These are phyloP conservation scores for Lentinula aciculospora DNA, from an alignment of 768 basidiomycete genomes.

Conservation along the genomic window DNA sequence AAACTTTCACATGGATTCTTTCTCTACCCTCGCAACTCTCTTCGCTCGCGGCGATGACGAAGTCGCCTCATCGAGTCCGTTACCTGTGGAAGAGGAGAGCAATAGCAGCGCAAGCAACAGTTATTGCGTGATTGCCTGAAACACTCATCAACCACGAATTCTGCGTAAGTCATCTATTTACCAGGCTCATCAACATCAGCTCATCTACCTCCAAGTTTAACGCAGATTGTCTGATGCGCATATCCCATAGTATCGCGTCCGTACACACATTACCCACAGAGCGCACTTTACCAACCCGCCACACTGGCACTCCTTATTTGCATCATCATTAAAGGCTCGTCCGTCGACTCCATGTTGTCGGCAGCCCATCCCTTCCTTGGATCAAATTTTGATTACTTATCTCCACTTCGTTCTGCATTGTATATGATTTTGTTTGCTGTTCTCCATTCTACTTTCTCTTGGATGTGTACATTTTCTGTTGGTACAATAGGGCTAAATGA, in stretches of 20 bases:
- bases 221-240: not conserved
- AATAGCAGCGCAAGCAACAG: conserved; percentile 1
- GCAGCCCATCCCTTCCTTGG: not conserved
- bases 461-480: not conserved
- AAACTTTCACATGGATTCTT: not conserved
- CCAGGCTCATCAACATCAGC: not conserved
- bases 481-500: not conserved
- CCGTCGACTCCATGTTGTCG: not conserved
- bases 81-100: conserved; percentile 3
- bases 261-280: not conserved
- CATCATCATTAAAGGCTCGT: not conserved
- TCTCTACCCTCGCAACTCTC: conserved; percentile 1
- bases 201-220: not conserved
- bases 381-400: not conserved
- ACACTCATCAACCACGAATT: not conserved
- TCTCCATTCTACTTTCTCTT: not conserved
- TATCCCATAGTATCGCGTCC: not conserved
- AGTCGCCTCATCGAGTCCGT: not conserved
- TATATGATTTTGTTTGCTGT: not conserved
- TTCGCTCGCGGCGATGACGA: not conserved
- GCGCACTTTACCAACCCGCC: not conserved
- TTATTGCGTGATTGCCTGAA: conserved; percentile 4
- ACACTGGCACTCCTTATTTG: not conserved
- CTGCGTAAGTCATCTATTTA: not conserved
- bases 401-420: not conserved